Evolutionary conservation across 1,284 basidiomycete species (phyloP).

Genomic region (Cutaneotrichosporon spelunceum): DNA sequence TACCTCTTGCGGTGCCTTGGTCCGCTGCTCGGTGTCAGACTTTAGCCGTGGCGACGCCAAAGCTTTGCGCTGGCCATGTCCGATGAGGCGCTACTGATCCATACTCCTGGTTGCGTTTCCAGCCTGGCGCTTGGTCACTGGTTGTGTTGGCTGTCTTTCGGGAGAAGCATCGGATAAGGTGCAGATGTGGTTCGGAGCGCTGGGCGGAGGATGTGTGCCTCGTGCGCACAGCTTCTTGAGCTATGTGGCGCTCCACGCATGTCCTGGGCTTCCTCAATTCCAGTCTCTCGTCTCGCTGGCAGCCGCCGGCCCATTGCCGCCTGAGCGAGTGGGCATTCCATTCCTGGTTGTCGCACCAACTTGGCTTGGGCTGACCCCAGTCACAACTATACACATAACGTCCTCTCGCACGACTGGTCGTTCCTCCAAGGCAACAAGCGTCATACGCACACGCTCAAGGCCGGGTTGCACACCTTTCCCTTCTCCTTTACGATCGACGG

Average conservation of each 20-base stretch:
- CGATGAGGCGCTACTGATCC: neutral
- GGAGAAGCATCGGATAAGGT: neutral
- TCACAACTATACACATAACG: constrained; percentile 59
- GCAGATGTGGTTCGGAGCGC: too few species aligned
- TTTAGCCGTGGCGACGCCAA: neutral
- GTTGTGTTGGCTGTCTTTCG: neutral
- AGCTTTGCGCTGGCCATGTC: neutral
- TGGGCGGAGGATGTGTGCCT: too few species aligned
- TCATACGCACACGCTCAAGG: constrained; percentile 78
- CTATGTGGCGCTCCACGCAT: too few species aligned
- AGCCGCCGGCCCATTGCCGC: too few species aligned
- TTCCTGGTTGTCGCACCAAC: too few species aligned
- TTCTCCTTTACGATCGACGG: constrained; percentile 73
- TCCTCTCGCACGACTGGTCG: constrained; percentile 79
- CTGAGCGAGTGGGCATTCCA: too few species aligned
- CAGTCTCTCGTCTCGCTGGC: neutral
- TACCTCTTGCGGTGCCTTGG: neutral
- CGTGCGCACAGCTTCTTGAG: too few species aligned
- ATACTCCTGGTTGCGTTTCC: neutral
- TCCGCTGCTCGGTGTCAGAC: neutral
- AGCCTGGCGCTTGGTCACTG: neutral
- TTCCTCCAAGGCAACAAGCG: constrained; percentile 62
- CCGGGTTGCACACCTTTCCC: constrained; percentile 65
- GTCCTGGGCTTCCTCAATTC: too few species aligned
- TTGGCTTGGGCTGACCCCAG: constrained; percentile 26